Conservation (phyloP, 2,329 filamentous ascomycete genomes). For the Alternaria angustiovoidea region DNA sequence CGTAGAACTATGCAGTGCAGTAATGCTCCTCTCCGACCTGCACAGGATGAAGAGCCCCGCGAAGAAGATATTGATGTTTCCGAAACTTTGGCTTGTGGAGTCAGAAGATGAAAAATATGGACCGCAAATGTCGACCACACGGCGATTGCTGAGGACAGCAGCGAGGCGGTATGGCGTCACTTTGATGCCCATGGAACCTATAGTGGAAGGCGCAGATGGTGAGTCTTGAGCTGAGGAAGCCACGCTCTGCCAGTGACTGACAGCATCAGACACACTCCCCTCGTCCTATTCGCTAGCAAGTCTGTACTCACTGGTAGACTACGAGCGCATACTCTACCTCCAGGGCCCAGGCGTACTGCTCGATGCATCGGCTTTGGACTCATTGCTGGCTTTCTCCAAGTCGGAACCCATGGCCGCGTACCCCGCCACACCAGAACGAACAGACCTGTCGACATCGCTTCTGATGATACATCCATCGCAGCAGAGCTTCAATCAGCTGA, state of each 20-base stretch:
- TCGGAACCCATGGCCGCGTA: slow-evolving; percentile 47
- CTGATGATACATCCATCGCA: slow-evolving; percentile 49
- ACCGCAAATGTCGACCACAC: slow-evolving; percentile 55
- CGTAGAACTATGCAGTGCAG: slow-evolving; percentile 58
- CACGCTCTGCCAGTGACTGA: slow-evolving; percentile 10
- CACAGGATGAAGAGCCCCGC: slow-evolving; percentile 57
- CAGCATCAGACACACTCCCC: slow-evolving; percentile 34
- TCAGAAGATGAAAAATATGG: slow-evolving; percentile 49
- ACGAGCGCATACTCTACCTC: slow-evolving; percentile 56
- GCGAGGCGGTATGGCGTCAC: slow-evolving; percentile 57
- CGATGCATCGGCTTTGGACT: slow-evolving; percentile 57
- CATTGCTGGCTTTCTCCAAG: slow-evolving; percentile 52
- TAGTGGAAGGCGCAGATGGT: slow-evolving; percentile 48
- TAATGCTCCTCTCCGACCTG: slow-evolving; percentile 60
- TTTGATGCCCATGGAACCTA: slow-evolving; percentile 54
- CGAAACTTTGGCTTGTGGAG: slow-evolving; percentile 48
- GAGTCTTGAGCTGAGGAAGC: slow-evolving; percentile 1
- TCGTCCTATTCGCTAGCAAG: slow-evolving; percentile 56
- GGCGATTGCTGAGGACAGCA: slow-evolving; percentile 55
- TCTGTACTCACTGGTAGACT: slow-evolving; percentile 55
- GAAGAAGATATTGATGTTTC: slow-evolving; percentile 56
- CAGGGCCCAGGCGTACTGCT: slow-evolving; percentile 56
- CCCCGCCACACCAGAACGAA: slow-evolving; percentile 42
- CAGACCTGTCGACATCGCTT: slow-evolving; percentile 48
- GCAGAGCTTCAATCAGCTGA: slow-evolving; percentile 42